Evolutionary conservation across 768 basidiomycete genomes (phyloP).

Genomic region (Phanerochaete sordida): DNA sequence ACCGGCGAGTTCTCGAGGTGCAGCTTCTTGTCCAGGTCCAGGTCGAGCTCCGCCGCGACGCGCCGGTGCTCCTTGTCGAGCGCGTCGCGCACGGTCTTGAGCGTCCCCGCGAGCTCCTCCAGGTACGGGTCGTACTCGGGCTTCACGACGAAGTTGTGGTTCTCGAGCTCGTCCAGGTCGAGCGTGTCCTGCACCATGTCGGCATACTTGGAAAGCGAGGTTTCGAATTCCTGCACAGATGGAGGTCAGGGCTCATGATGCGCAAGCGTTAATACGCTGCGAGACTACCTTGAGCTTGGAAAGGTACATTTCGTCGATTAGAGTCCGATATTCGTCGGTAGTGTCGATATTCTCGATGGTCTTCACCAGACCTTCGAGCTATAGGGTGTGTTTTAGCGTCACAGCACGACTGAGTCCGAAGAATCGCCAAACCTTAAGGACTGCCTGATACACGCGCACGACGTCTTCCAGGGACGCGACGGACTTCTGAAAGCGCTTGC

Average conservation of each 20-base stretch:
- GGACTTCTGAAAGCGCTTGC: conserved; percentile 86
- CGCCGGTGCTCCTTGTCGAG: conserved; percentile 78
- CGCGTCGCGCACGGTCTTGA: conserved; percentile 70
- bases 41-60: conserved; percentile 63
- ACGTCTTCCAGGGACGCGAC: conserved; percentile 90
- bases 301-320: conserved; percentile 71
- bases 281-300: conserved; percentile 50
- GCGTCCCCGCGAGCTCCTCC: conserved; percentile 59
- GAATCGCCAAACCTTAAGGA: conserved; percentile 59
- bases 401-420: neutral
- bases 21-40: conserved; percentile 92
- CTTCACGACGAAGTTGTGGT: conserved; percentile 88
- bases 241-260: neutral
- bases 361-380: conserved; percentile 77
- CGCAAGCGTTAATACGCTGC: neutral
- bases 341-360: conserved; percentile 49
- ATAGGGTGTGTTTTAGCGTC: neutral
- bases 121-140: conserved; percentile 84
- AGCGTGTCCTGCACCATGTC: conserved; percentile 97
- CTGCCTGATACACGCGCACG: conserved; percentile 92
- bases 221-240: conserved; percentile 53
- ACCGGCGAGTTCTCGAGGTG: conserved; percentile 89
- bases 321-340: conserved; percentile 41
- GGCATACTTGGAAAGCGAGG: conserved; percentile 68
- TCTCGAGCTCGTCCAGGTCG: conserved; percentile 81